Evolutionary conservation across 2,329 filamentous ascomycete genomes (phyloP), one percentile per base, ranked within the genome.

Genomic region (Cladophialophora immunda): DNA sequence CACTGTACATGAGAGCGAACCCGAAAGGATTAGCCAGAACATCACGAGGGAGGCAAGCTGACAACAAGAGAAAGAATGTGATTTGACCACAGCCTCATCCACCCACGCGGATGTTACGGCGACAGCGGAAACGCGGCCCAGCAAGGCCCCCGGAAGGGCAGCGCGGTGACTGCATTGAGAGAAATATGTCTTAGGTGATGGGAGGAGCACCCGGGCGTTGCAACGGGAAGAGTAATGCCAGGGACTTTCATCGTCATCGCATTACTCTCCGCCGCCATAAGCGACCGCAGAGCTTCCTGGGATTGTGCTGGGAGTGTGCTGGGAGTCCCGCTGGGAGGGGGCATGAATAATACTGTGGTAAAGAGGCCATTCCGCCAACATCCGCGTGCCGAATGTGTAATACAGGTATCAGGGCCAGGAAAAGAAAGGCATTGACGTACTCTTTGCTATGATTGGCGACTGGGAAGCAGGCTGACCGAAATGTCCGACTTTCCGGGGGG

Each of bases 1-100:
- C 72, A 75, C 73, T 75, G 65, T 70, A 66, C 45, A 53, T 61
- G 13, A 68, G 58, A 66, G 64, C 65, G 66, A 66, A 55, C 58
- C 65, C 47, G 53, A 65, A 62, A 66, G 9, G 66, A 67, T 70
- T 70, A 70, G 68, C 66, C 63, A 66, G 27, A 61, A 50, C n/a
- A 59, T 67, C 61, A 66, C 60, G 52, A 66, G 50, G 41, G 19
- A 58, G 54, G 32, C 32, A 58, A 66, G 45, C 56, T 68, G 58
- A 60, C 60, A 67, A 50, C 36, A 67, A 61, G 53, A 36, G 61
- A 64, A 64, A 52, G 59, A 41, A 62, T 56, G 13, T 64, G 64
- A 62, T 62, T 66, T 62, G 64, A 63, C 63, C 57, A 57, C 45
- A 59, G 56, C 57, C 34, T 53, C 55, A 63, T 30, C 53, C 36